Evolutionary conservation across 2,329 filamentous ascomycete genomes (phyloP).

Genomic region (Bipolaris sorokiniana): DNA sequence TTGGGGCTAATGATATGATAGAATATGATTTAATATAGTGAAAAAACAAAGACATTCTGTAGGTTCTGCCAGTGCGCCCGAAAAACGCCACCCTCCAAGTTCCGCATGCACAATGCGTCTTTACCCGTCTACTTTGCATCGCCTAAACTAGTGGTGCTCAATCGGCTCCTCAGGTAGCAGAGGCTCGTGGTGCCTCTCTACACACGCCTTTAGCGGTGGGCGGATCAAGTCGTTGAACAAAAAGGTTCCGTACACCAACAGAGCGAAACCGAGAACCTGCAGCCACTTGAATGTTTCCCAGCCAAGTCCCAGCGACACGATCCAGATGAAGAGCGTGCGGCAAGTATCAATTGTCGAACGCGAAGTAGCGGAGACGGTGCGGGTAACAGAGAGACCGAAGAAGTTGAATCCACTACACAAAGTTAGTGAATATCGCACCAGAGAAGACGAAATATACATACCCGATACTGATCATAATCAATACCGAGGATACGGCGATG

Average conservation of each 20-base stretch:
- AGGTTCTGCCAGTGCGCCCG: not conserved
- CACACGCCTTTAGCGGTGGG: conserved; percentile 74
- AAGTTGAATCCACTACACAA: conserved; percentile 87
- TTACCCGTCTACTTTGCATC: not conserved
- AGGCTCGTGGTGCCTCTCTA: conserved; percentile 64
- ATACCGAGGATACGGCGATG: conserved; percentile 76
- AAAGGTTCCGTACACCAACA: conserved; percentile 96
- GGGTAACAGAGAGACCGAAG: conserved; percentile 93
- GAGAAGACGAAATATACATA: conserved; percentile 55
- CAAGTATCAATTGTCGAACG: conserved; percentile 97
- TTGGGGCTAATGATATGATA: not conserved
- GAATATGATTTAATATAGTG: not conserved
- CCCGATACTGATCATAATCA: conserved; percentile 99
- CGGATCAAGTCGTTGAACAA: conserved; percentile 93
- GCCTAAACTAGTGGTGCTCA: conserved; percentile 63
- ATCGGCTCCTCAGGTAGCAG: conserved; percentile 83
- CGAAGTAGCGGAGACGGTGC: conserved; percentile 86
- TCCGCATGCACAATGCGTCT: conserved; percentile 9
- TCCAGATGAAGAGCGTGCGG: conserved; percentile 97
- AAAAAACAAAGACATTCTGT: not conserved
- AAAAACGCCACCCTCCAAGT: conserved; percentile 4
- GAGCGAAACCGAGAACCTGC: conserved; percentile 84
- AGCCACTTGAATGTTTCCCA: conserved; percentile 99
- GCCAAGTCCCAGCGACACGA: conserved; percentile 87
- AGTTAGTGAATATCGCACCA: conserved; percentile 16